phyloP scores from a whole-genome alignment of 2,329 filamentous ascomycete genomes.

The Xylaria sp. region DNA sequence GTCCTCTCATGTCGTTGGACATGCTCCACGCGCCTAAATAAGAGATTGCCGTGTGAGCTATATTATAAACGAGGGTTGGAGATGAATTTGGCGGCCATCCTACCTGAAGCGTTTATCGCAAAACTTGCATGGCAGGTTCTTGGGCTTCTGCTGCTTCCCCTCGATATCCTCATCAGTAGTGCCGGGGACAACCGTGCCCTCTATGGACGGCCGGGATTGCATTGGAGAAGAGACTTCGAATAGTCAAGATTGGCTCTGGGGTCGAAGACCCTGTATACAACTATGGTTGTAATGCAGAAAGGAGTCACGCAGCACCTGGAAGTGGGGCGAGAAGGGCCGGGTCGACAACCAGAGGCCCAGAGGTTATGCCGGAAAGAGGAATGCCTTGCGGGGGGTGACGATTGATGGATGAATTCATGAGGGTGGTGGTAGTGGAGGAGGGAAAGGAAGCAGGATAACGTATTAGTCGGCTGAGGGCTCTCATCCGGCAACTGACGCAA shows the following conservation, averaged over 20 bases:
- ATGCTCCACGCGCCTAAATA: slow-evolving; percentile 65
- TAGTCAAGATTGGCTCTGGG: slow-evolving; percentile 40
- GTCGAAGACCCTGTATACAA: slow-evolving; percentile 38
- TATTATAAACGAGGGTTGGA: slow-evolving; percentile 40
- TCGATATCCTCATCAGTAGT: slow-evolving; percentile 56
- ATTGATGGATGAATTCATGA: slow-evolving; percentile 45
- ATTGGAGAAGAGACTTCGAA: slow-evolving; percentile 46
- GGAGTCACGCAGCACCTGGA: slow-evolving; percentile 44
- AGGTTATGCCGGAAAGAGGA: slow-evolving; percentile 43
- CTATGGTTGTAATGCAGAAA: slow-evolving; percentile 44
- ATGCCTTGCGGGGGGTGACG: slow-evolving; percentile 43
- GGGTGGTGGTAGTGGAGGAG: slow-evolving; percentile 35
- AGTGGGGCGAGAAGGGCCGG: slow-evolving; percentile 42
- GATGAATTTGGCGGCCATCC: slow-evolving; percentile 39
- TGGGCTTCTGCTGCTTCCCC: slow-evolving; percentile 63
- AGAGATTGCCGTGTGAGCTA: slow-evolving; percentile 49
- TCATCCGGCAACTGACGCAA: slow-evolving; percentile 39
- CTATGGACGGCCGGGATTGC: slow-evolving; percentile 54
- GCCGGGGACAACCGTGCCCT: slow-evolving; percentile 49
- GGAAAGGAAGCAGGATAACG: slow-evolving; percentile 16
- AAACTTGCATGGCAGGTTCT: slow-evolving; percentile 67
- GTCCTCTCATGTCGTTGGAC: slow-evolving; percentile 68
- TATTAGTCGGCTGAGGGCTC: slow-evolving; percentile 37
- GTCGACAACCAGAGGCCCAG: slow-evolving; percentile 37
- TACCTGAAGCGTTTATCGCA: slow-evolving; percentile 68